Percentiles rank a stretch among this genome's conserved stretches.
phyloP scores from a whole-genome alignment of 2,329 filamentous ascomycete genomes.

The Pseudonectria foliicola region DNA sequence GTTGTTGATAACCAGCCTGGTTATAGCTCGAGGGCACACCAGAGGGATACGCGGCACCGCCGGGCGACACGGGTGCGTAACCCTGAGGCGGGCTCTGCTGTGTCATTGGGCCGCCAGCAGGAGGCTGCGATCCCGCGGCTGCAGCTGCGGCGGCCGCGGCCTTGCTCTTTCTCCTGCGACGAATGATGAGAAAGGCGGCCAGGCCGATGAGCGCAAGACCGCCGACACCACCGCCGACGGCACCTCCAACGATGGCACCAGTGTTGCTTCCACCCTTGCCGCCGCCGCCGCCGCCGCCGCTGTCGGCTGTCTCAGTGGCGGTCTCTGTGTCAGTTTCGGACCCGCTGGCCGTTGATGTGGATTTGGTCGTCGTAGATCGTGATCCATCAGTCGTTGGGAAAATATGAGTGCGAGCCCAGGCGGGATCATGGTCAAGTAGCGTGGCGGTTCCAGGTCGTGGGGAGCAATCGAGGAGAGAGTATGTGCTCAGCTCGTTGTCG shows the following conservation, averaged over 20 bases:
- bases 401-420: constrained; percentile 15
- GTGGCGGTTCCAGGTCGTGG: constrained; percentile 15
- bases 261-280: constrained; percentile 15
- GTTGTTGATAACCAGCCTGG: constrained; percentile 15
- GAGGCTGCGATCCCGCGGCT: constrained; percentile 6
- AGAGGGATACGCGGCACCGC: constrained; percentile 18
- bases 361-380: constrained; percentile 2
- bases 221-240: constrained; percentile 39
- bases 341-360: constrained; percentile 2
- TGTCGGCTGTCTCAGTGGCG: constrained; percentile 21
- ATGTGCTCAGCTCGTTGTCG: constrained; percentile 9
- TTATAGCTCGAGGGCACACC: constrained; percentile 20
- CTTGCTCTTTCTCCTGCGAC: constrained; percentile 28
- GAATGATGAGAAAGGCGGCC: constrained; percentile 34
- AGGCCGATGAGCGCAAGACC: constrained; percentile 33
- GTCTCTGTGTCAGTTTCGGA: constrained; percentile 5
- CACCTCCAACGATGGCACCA: constrained; percentile 39
- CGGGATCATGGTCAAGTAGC: constrained; percentile 25
- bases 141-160: constrained; percentile 9
- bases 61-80: constrained; percentile 16
- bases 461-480: constrained; percentile 23
- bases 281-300: constrained; percentile 22
- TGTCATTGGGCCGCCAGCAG: constrained; percentile 14
- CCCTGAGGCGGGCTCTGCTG: constrained; percentile 15
- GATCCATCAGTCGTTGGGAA: constrained; percentile 2